These are phyloP conservation scores for Kwoniella dendrophila DNA, from an alignment of 768 basidiomycete genomes.

Conservation along the genomic window DNA sequence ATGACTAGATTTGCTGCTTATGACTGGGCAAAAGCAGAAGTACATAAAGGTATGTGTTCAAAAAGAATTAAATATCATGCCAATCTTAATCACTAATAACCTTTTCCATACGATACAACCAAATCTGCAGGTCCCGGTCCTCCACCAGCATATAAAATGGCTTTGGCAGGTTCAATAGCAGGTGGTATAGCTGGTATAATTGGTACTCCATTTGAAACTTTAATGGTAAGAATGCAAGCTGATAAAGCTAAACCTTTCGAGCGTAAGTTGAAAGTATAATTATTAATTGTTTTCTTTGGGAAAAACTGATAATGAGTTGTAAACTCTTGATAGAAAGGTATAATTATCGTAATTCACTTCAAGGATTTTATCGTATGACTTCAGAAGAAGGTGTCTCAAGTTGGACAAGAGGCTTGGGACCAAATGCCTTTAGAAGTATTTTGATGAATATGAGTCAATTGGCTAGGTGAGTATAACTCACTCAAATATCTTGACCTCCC, in stretches of 20 bases:
- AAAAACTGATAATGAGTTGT: background rate
- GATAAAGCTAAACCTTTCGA: constrained; percentile 87
- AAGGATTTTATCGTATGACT: constrained; percentile 88
- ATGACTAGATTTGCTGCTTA: constrained; percentile 92
- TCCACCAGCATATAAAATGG: constrained; percentile 78
- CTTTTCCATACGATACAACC: no score
- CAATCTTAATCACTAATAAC: no score
- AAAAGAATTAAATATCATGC: no score
- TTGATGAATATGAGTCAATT: constrained; percentile 92
- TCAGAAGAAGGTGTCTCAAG: constrained; percentile 80
- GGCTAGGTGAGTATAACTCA: constrained; percentile 67
- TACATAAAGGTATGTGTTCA: constrained; percentile 63
- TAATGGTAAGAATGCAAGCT: constrained; percentile 77
- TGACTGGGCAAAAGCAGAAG: constrained; percentile 81
- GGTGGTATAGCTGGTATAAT: constrained; percentile 82
- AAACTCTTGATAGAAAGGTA: constrained; percentile 63
- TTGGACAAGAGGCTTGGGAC: constrained; percentile 73
- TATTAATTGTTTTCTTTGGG: no score
- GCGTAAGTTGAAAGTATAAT: constrained; percentile 50
- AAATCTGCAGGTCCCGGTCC: constrained; percentile 41
- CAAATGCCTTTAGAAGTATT: constrained; percentile 81
- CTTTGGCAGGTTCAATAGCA: constrained; percentile 80
- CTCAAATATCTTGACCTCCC: no score
- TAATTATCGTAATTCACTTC: constrained; percentile 86
- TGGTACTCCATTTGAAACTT: constrained; percentile 71